A percentile compares a stretch with the other conserved stretches of the same genome.
Conservation (phyloP, 164 flowering plant genomes). For the Dillenia suffruticosa region DNA sequence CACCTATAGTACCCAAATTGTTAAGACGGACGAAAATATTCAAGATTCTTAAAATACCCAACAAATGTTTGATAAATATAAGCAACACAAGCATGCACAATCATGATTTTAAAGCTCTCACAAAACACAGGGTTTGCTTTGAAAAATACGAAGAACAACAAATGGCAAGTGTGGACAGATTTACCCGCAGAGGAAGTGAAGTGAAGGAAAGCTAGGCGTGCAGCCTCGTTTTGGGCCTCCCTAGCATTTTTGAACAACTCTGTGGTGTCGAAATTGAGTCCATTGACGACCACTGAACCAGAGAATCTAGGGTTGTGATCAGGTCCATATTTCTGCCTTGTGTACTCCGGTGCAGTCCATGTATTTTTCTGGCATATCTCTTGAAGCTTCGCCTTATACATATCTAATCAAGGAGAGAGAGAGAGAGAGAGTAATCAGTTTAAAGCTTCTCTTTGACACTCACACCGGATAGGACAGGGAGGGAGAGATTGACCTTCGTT, state of each 20-base stretch:
- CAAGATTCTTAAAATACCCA: not conserved
- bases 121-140: too few species aligned
- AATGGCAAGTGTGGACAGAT: too few species aligned
- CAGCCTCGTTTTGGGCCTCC: slow-evolving; percentile 52
- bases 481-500: too few species aligned
- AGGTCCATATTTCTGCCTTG: slow-evolving; percentile 25
- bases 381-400: slow-evolving; percentile 45
- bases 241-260: slow-evolving; percentile 21
- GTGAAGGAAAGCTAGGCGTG: slow-evolving; percentile 33
- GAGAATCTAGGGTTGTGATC: slow-evolving; percentile 41
- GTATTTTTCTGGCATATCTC: slow-evolving; percentile 38
- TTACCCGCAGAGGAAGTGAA: not conserved
- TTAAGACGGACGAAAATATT: not conserved
- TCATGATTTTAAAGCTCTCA: not conserved
- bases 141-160: too few species aligned
- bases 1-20: too few species aligned
- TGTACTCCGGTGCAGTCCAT: slow-evolving; percentile 44
- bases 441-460: too few species aligned
- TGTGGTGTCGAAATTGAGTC: slow-evolving; percentile 19
- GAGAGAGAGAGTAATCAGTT: not conserved
- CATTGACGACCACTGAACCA: slow-evolving; percentile 38
- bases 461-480: too few species aligned
- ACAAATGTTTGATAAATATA: not conserved
- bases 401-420: slow-evolving; percentile 1
- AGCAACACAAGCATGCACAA: not conserved